Evolutionary conservation across 805 yeast species (phyloP).

Genomic region (Metschnikowia sp.): DNA sequence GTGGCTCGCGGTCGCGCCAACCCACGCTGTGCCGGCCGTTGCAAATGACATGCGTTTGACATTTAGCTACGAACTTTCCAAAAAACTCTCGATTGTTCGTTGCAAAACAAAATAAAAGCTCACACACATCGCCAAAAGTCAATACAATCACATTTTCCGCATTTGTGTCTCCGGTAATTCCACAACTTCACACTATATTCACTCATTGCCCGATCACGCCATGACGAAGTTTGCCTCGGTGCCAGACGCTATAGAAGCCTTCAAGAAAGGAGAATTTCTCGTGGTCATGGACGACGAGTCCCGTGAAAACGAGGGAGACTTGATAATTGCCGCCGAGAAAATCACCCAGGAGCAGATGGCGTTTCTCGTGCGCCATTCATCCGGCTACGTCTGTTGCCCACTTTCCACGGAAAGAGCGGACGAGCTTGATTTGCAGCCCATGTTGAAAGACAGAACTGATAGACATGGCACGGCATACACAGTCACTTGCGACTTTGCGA

Average conservation of each 20-base stretch:
- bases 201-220: not conserved
- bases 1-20: conserved; percentile 3
- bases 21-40: conserved; percentile 3
- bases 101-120: too few species aligned
- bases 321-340: conserved; percentile 86
- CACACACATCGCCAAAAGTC: too few species aligned
- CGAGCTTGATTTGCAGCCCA: conserved; percentile 69
- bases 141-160: too few species aligned
- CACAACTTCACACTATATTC: not conserved
- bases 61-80: not conserved
- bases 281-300: conserved; percentile 96
- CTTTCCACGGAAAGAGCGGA: conserved; percentile 76
- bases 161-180: too few species aligned
- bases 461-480: conserved; percentile 98
- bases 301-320: conserved; percentile 97
- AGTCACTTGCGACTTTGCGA: conserved; percentile 78
- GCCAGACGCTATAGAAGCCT: conserved; percentile 69
- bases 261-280: conserved; percentile 70
- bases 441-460: conserved; percentile 62
- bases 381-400: conserved; percentile 95
- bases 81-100: not conserved
- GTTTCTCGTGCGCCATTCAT: conserved; percentile 78
- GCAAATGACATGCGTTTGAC: conserved; percentile 2
- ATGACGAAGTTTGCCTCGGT: conserved; percentile 46
- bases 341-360: conserved; percentile 88